phyloP scores from a whole-genome alignment of 305 asterid species.

The Withania somnifera region DNA sequence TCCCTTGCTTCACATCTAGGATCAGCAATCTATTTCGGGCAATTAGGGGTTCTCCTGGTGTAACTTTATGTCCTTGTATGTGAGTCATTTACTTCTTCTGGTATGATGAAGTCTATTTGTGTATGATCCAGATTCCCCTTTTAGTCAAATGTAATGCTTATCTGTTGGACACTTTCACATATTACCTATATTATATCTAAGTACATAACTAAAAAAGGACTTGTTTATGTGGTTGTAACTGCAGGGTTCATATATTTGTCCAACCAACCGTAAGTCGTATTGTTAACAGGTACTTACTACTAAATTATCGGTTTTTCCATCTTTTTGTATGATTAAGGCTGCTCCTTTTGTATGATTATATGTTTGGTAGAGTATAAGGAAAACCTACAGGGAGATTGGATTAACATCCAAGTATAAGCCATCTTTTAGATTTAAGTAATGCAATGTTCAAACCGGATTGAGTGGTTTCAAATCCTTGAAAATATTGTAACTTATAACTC shows the following conservation, averaged over 20 bases:
- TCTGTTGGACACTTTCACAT: neutral
- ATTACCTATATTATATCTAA: neutral
- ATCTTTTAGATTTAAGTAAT: neutral
- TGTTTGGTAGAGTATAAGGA: neutral
- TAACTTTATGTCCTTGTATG: neutral
- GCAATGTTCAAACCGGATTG: neutral
- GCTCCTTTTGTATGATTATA: neutral
- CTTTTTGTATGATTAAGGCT: neutral
- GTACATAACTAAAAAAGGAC: neutral
- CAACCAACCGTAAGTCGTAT: conserved; percentile 86
- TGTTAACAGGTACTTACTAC: conserved; percentile 60
- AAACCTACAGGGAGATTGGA: neutral
- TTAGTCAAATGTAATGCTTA: neutral
- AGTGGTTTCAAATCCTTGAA: neutral
- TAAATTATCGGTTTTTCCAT: neutral
- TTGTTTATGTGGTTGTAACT: conserved; percentile 3
- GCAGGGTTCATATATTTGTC: conserved; percentile 92
- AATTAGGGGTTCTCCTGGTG: neutral
- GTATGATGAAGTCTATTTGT: neutral
- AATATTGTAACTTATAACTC: neutral
- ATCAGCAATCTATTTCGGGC: neutral
- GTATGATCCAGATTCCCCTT: neutral
- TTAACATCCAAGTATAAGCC: neutral
- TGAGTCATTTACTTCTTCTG: neutral
- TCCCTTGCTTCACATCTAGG: neutral